Base-by-base conservation (phyloP, 768 basidiomycete species). In the Boletus fagicola region DNA sequence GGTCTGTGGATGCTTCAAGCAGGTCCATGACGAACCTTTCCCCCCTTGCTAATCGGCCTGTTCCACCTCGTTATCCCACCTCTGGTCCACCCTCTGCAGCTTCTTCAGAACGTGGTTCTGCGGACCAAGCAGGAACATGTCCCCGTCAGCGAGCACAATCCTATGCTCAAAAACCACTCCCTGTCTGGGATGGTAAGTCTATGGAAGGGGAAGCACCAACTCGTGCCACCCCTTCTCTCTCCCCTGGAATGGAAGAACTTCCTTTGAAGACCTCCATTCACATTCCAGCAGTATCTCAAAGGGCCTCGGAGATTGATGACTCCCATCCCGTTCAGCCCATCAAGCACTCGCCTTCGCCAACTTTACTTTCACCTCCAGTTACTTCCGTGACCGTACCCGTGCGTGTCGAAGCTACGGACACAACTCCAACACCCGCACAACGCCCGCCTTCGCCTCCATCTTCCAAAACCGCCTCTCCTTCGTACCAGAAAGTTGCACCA, bases 61-160 rank as follows among this genome's bases (percentile, higher is more conserved):
- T 85, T 49, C 84, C 83, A n/a, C 85, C 85, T 51, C 83, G 83
- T 42, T 82, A 79, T 60, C 80, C 77, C 26, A 57, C 65, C 16
- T 61, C 65, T 39, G 79, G 79, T 11, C 78, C 80, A n/a, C 72
- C 78, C 6, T 80, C 81, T 9, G 78, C 80, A 26, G 65, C 73
- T 33, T 72, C 74, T 26, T 77, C 77, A 20, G 67, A 77, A 71
- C 55, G 59, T 53, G 51, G 59, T 52, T 64, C 61, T 16, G 53
- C 48, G 13, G 62, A 67, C 26, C 70, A 63, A 52, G 52, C 47
- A 20, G 60, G 49, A 31, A 39, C 53, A 5, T 51, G 57, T 20
- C 49, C 56, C n/a, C 72, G 71, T 49, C 67, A 60, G 22, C 68
- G 71, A 49, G 67, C 65, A 26, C 72, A 65, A 28, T 72, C 71